Percentiles rank a stretch among this genome's conserved stretches.
These are phyloP conservation scores for Starmera pachycereana DNA, from an alignment of 805 yeast species.

Conservation along the genomic window DNA sequence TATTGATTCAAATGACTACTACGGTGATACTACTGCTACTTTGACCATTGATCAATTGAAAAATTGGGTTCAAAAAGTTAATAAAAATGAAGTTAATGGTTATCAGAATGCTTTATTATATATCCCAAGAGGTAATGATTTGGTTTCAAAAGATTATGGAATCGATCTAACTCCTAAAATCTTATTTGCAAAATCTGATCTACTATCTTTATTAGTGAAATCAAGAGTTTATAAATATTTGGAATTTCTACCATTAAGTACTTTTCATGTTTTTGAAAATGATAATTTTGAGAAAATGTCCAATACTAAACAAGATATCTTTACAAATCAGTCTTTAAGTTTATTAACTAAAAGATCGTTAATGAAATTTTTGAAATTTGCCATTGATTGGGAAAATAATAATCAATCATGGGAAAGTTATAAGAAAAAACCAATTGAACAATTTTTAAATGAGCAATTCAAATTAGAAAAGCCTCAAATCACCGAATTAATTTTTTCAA, in stretches of 20 bases:
- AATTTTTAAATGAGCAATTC: constrained; percentile 55
- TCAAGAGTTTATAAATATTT: constrained; percentile 84
- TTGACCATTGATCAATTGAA: constrained; percentile 78
- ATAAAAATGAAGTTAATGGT: constrained; percentile 24
- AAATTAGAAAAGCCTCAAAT: constrained; percentile 65
- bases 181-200: constrained; percentile 83
- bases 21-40: constrained; percentile 85
- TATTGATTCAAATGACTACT: constrained; percentile 72
- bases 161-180: constrained; percentile 82
- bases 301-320: constrained; percentile 85
- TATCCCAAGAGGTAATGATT: constrained; percentile 51
- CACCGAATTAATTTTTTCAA: constrained; percentile 74
- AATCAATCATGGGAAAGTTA: constrained; percentile 47
- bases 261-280: constrained; percentile 90
- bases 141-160: constrained; percentile 61
- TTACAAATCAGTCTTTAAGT: constrained; percentile 74
- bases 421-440: constrained; percentile 42
- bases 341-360: constrained; percentile 69
- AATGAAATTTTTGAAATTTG: constrained; percentile 90
- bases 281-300: constrained; percentile 82
- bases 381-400: constrained; percentile 56
- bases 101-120: constrained; percentile 70
- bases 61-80: constrained; percentile 71
- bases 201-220: constrained; percentile 66
- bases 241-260: constrained; percentile 82